Evolutionary conservation across 768 basidiomycete species (phyloP).

Genomic region (Boletus sp.): DNA sequence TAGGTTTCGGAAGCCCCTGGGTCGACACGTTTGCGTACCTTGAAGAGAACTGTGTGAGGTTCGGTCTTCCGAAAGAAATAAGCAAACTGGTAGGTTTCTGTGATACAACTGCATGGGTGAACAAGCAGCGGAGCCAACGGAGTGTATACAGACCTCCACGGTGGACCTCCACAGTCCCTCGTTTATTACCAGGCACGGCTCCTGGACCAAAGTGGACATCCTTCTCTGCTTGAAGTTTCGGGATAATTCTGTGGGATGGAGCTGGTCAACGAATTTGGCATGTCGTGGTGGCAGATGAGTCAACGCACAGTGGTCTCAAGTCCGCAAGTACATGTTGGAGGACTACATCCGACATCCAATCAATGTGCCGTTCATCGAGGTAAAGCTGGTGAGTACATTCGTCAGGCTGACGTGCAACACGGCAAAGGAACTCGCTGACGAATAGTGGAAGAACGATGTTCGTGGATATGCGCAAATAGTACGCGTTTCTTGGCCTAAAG

Average conservation of each 20-base stretch:
- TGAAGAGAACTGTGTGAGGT: constrained; percentile 75
- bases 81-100: constrained; percentile 87
- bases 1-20: not conserved
- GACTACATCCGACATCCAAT: constrained; percentile 86
- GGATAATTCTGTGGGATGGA: constrained; percentile 55
- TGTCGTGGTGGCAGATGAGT: not conserved
- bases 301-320: constrained; percentile 61
- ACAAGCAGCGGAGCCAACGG: not conserved
- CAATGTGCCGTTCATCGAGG: constrained; percentile 81
- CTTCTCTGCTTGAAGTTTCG: constrained; percentile 62
- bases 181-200: constrained; percentile 47
- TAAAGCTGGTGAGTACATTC: constrained; percentile 51
- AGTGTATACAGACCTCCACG: constrained; percentile 58
- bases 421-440: constrained; percentile 37
- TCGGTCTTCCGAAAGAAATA: constrained; percentile 86
- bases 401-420: constrained; percentile 3
- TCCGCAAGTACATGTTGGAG: constrained; percentile 80
- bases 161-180: constrained; percentile 75
- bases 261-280: not conserved
- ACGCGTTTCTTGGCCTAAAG: constrained; percentile 71
- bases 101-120: constrained; percentile 1
- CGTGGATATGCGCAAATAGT: constrained; percentile 78
- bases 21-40: constrained; percentile 45
- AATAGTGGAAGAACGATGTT: constrained; percentile 75
- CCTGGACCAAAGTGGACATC: constrained; percentile 41